These are phyloP conservation scores for Glebionis coronaria DNA, from an alignment of 129 eudicot genomes.

Conservation along the genomic window DNA sequence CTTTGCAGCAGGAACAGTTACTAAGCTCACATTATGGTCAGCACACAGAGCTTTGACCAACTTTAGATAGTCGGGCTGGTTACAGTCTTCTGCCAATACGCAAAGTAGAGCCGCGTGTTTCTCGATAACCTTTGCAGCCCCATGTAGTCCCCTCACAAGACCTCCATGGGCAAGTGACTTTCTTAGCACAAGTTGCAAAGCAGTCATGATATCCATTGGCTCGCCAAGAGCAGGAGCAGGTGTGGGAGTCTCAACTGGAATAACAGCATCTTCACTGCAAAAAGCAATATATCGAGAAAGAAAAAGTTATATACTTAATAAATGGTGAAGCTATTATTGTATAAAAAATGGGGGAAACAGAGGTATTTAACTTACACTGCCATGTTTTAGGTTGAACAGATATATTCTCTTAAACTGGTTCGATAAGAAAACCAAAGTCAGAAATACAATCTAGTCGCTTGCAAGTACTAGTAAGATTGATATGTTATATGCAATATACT, in stretches of 20 bases:
- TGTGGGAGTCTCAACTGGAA: conserved; percentile 43
- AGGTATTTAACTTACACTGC: conserved; percentile 23
- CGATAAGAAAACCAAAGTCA: conserved; percentile 6
- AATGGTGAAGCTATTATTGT: not conserved
- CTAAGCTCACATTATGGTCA: conserved; percentile 66
- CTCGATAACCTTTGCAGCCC: conserved; percentile 74
- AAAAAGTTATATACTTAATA: too few species aligned
- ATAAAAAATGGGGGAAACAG: not conserved
- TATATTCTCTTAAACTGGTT: conserved; percentile 23
- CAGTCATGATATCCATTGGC: conserved; percentile 78
- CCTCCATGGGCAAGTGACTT: conserved; percentile 78
- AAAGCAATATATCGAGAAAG: not conserved
- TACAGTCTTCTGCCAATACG: conserved; percentile 77
- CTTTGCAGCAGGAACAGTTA: conserved; percentile 67
- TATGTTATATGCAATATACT: not conserved
- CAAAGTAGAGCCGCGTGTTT: conserved; percentile 83
- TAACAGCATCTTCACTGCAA: conserved; percentile 65
- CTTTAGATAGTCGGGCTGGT: conserved; percentile 71
- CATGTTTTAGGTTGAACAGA: conserved; percentile 20
- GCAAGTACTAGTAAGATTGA: not conserved
- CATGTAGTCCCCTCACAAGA: conserved; percentile 72
- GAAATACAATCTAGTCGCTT: not conserved
- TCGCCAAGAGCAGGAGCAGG: conserved; percentile 66
- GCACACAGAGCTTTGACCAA: conserved; percentile 78
- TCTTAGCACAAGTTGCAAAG: conserved; percentile 69